Percentiles rank a stretch among this genome's conserved stretches.
These are phyloP conservation scores for Magnaporthales sp. DNA, from an alignment of 2,329 filamentous ascomycete genomes.

Conservation along the genomic window DNA sequence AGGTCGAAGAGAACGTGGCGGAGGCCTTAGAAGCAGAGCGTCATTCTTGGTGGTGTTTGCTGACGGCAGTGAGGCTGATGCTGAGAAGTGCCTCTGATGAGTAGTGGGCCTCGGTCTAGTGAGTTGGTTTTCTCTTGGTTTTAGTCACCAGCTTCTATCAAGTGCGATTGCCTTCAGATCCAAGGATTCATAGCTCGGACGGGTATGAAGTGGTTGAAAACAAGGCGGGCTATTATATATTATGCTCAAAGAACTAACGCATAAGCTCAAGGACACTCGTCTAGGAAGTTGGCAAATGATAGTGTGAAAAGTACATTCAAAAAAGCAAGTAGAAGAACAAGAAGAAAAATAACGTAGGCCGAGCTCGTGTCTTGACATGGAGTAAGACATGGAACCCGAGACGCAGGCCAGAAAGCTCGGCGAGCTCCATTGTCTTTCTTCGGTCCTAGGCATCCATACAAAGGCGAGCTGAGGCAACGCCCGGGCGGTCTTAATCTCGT, in stretches of 20 bases:
- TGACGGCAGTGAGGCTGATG: slow-evolving; percentile 6
- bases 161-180: background rate
- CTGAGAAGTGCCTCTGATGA: slow-evolving; percentile 5
- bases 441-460: background rate
- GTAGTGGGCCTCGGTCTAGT: background rate
- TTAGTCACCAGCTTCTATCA: slow-evolving; percentile 1
- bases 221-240: background rate
- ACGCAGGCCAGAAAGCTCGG: background rate
- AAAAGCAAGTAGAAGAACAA: background rate
- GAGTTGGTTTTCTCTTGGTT: background rate
- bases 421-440: background rate
- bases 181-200: background rate
- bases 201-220: background rate
- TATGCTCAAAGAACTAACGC: background rate
- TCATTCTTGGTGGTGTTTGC: background rate
- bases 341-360: background rate
- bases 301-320: background rate
- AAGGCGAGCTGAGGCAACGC: background rate
- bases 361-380: background rate
- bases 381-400: background rate
- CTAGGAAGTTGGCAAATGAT: background rate
- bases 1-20: slow-evolving; percentile 9
- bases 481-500: background rate
- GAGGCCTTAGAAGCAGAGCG: slow-evolving; percentile 8
- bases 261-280: background rate